Evolutionary conservation across 129 eudicot species (phyloP), one percentile per base, ranked within the genome.

Genomic region (Escallonia rubra): DNA sequence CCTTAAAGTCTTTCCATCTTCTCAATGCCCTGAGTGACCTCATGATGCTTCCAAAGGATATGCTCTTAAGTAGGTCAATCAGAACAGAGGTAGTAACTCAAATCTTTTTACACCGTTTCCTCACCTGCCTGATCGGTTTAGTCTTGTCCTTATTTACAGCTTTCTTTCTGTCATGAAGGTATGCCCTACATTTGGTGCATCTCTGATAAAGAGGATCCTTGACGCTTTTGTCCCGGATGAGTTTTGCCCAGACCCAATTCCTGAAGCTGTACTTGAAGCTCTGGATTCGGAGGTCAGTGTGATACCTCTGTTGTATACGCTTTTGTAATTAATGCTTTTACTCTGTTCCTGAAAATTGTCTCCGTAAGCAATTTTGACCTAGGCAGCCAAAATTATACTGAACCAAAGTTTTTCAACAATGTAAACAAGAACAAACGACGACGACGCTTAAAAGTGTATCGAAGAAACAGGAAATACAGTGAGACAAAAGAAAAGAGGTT

Each of bases 41-140:
- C 60, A 92, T 91, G 98, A 88, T 92, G 98, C 90, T 92, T 67
- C 98, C 98, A 15, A 92, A 92, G 82, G 98, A 88, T 81, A 86
- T 88, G 96, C 85, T 88, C 7, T 78, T 88, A 72, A 88, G 87
- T 64, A 81, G 61, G 59, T 79, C 89, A 6, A 72, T 88, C 66
- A 90, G 98, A 80, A 80, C 78, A 80, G 98, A 91, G 98, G 98
- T 91, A 61, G 10, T 49, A 42, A 8, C 57, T 34, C 51, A 44
- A 63, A 8, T 5, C 72, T 34, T 54, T 72, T 15, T 15, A 5
- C 59, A 54, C 11, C 15, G 50, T 40, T 57, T 34, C 54, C 10
- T 53, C 50, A 41, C 68, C 10, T 66, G 23, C 40, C 39, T 56
- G 6, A 65, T 49, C 14, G 16, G 59, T 57, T 34, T 53, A 57